These are phyloP conservation scores for Phytophthora colocasiae DNA, from an alignment of 352 stramenopile species.

Conservation along the genomic window DNA sequence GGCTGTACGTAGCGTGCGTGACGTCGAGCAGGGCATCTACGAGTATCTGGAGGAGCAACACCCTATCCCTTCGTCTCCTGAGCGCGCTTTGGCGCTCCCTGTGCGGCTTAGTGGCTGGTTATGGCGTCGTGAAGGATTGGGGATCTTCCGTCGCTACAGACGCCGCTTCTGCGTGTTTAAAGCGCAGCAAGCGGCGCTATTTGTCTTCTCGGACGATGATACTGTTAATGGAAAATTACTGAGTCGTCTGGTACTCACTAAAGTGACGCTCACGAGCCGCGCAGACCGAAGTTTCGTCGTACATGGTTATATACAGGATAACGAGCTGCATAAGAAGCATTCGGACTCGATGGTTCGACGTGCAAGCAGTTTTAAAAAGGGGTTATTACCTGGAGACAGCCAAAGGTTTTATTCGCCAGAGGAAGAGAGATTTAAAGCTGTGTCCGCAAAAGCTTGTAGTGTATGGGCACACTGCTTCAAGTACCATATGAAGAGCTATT, in stretches of 20 bases:
- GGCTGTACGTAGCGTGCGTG: slow-evolving; percentile 53
- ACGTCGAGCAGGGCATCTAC: slow-evolving; percentile 61
- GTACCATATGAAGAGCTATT: slow-evolving; percentile 65
- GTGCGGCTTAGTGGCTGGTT: slow-evolving; percentile 64
- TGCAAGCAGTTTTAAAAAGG: slow-evolving; percentile 15
- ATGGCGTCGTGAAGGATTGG: slow-evolving; percentile 54
- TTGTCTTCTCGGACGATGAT: slow-evolving; percentile 56
- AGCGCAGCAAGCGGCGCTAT: slow-evolving; percentile 43
- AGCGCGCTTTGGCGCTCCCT: slow-evolving; percentile 30
- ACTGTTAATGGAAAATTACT: slow-evolving; percentile 50
- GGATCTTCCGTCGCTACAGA: slow-evolving; percentile 48
- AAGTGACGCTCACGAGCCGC: slow-evolving; percentile 45
- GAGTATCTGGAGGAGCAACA: slow-evolving; percentile 70
- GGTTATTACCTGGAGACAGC: slow-evolving; percentile 37
- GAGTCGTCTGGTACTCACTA: slow-evolving; percentile 51
- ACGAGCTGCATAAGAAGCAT: slow-evolving; percentile 55
- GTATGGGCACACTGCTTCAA: slow-evolving; percentile 76
- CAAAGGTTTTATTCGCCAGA: slow-evolving; percentile 53
- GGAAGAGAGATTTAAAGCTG: slow-evolving; percentile 52
- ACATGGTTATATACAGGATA: slow-evolving; percentile 47
- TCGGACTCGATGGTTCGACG: slow-evolving; percentile 49
- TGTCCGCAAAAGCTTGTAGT: slow-evolving; percentile 50
- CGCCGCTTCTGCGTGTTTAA: slow-evolving; percentile 73
- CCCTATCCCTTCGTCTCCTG: slow-evolving; percentile 1
- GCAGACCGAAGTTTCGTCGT: slow-evolving; percentile 35